These are phyloP conservation scores for Micractinium conductrix DNA, from an alignment of 139 green algal genomes.

Conservation along the genomic window DNA sequence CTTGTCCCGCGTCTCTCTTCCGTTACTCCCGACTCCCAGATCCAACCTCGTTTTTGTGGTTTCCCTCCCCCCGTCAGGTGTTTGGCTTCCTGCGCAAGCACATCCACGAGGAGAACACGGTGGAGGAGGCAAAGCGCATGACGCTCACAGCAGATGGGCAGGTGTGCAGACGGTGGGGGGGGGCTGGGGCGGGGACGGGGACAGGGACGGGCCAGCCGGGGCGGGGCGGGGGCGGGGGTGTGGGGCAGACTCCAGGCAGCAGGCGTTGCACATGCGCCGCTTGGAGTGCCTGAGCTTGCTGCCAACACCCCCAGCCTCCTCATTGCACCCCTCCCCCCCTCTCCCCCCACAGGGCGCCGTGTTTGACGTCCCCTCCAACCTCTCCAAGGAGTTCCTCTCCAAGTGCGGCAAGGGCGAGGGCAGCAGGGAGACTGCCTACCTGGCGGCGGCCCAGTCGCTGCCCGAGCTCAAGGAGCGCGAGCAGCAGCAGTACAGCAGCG, in stretches of 20 bases:
- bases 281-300: too few relatives aligned
- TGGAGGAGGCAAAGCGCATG: conserved; percentile 86
- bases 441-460: conserved; percentile 50
- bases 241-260: too few relatives aligned
- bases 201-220: too few relatives aligned
- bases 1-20: too few relatives aligned
- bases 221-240: too few relatives aligned
- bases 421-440: neutral
- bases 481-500: conserved; percentile 12
- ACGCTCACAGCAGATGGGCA: conserved; percentile 82
- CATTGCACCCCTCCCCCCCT: too few relatives aligned
- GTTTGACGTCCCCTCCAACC: conserved; percentile 88
- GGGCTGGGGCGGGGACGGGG: too few relatives aligned
- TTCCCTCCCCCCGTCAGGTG: conserved; percentile 47
- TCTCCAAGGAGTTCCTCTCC: conserved; percentile 62
- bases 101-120: conserved; percentile 63
- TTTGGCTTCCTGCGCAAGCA: conserved; percentile 74
- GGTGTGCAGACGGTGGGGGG: too few relatives aligned
- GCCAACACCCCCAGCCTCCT: too few relatives aligned
- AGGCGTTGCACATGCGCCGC: too few relatives aligned
- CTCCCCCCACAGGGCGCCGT: conserved; percentile 84
- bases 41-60: neutral
- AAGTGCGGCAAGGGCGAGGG: conserved; percentile 45
- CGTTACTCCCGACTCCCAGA: neutral
- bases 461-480: conserved; percentile 68